Evolutionary conservation across 495 filamentous ascomycete genomes (phyloP), one percentile per base, ranked within the genome.

Genomic region (Copromyces sp.): DNA sequence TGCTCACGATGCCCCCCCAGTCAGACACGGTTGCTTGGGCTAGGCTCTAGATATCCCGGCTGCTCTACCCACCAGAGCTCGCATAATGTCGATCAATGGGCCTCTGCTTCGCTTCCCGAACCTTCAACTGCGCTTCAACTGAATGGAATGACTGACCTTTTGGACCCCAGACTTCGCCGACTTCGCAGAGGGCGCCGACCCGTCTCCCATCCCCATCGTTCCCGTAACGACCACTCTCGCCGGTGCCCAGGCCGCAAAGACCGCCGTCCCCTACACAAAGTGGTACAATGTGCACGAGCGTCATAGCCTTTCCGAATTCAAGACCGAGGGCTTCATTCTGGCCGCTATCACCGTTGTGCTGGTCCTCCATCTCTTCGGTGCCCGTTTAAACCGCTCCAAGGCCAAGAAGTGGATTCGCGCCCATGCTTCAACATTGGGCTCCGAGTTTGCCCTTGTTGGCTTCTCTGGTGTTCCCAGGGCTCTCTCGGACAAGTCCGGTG

Each of bases 231-330:
- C 80, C 59, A 73, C 78, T 40, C 70, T 81, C 29, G 79, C 82
- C 68, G 85, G 83, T 68, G 81, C 84, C 39, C 79, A 83, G 70
- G 83, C 85, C 74, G 83, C 85, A 41, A 82, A 87, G 69, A 86
- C 85, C 70, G 76, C 80, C 41, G 81, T 80, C 37, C 89, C 92
- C 14, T 97, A 92, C 81, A 97, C 95, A 59, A 93, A 93, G 84
- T 98, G 95, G 95, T 99, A 98, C 83, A 92, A 93, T 42, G 85
- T 99, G 39, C 95, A 95, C 88, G 94, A 99, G 87, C 93, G 95
- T 75, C 87, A 92, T 75, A 88, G 87, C 12, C 84, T 90, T 68
- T 83, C 82, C 74, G 95, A 99, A 77, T 99, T 99, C 86, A 87
- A 90, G 81, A 86, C 90, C 78, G 95, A 99, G 84, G 90, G 92